These are phyloP conservation scores for Nosema granulosis DNA, from an alignment of 371 early-diverging fungal genomes.

Conservation along the genomic window DNA sequence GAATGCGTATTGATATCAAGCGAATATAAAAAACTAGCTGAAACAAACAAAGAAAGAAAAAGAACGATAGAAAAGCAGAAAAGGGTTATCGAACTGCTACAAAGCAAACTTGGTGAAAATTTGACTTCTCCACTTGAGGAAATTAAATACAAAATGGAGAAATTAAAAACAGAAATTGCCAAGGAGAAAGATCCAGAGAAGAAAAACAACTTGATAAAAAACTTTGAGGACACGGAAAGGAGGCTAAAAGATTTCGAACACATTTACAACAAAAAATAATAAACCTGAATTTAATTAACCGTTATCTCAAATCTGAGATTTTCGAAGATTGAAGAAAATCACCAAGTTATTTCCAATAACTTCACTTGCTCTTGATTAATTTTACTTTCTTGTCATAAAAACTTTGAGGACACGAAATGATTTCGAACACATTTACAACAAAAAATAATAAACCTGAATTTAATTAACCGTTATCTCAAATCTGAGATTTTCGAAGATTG, in stretches of 20 bases:
- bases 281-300: too few relatives aligned
- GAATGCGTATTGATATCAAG: slow-evolving; percentile 44
- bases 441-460: too few relatives aligned
- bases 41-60: slow-evolving; percentile 42
- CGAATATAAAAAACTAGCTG: slow-evolving; percentile 45
- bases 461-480: too few relatives aligned
- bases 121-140: slow-evolving; percentile 43
- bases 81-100: slow-evolving; percentile 56
- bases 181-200: slow-evolving; percentile 31
- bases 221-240: slow-evolving; percentile 48
- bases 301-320: too few relatives aligned
- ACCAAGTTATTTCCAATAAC: too few relatives aligned
- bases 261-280: slow-evolving; percentile 13
- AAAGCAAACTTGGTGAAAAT: slow-evolving; percentile 38
- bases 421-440: slow-evolving; percentile 35
- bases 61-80: slow-evolving; percentile 56
- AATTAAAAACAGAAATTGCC: slow-evolving; percentile 35
- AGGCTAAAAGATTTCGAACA: slow-evolving; percentile 54
- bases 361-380: too few relatives aligned
- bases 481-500: too few relatives aligned
- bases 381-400: too few relatives aligned
- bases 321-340: too few relatives aligned
- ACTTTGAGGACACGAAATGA: slow-evolving; percentile 53
- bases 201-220: slow-evolving; percentile 29
- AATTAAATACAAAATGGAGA: slow-evolving; percentile 40